Evolutionary conservation across 352 stramenopile genomes (phyloP).

Genomic region (Globisporangium recalcitrans): DNA sequence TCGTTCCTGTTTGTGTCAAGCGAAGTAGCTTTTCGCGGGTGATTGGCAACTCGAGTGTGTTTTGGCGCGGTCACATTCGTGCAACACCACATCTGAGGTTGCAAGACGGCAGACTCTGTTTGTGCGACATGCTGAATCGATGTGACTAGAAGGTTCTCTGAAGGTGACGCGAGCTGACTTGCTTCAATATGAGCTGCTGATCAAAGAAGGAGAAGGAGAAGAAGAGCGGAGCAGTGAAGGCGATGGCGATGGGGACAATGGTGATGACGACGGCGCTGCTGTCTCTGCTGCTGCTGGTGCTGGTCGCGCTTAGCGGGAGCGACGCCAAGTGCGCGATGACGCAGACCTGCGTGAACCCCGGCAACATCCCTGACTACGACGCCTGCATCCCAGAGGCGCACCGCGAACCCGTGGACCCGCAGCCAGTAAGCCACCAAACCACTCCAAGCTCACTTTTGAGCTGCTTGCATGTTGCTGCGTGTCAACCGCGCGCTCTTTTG

Average conservation of each 20-base stretch:
- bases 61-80: constrained; percentile 2
- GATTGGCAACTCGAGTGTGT: too few relatives aligned
- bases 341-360: constrained; percentile 70
- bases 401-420: constrained; percentile 25
- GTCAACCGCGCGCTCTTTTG: too few relatives aligned
- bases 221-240: not conserved
- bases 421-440: constrained; percentile 23
- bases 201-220: constrained; percentile 7
- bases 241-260: not conserved
- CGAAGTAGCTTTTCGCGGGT: not conserved
- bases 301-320: not conserved
- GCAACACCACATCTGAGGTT: not conserved
- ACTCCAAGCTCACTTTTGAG: not conserved
- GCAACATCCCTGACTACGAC: constrained; percentile 66
- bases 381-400: constrained; percentile 67
- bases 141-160: not conserved
- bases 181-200: constrained; percentile 8
- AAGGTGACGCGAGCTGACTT: not conserved
- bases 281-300: not conserved
- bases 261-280: not conserved
- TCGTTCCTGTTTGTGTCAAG: not conserved
- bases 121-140: not conserved
- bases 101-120: too few relatives aligned
- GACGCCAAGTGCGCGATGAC: constrained; percentile 66
- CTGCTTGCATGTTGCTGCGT: not conserved